phyloP scores from a whole-genome alignment of 495 filamentous ascomycete genomes.

The Talaromyces ruber region DNA sequence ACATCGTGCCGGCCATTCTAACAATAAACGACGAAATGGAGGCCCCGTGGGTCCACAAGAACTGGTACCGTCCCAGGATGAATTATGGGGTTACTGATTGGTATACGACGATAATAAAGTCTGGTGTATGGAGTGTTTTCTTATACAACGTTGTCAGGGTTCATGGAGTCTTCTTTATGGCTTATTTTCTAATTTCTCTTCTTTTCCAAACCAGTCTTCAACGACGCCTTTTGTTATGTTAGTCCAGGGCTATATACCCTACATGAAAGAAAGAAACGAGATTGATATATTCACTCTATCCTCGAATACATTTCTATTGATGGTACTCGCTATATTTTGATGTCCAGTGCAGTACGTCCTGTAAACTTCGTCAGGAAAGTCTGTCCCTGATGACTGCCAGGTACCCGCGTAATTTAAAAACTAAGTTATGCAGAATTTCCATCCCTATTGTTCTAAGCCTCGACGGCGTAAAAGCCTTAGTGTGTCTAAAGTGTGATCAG shows the following conservation, averaged over 20 bases:
- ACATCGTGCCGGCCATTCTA: background rate
- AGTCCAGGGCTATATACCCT: background rate
- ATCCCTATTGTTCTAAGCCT: background rate
- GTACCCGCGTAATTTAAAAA: background rate
- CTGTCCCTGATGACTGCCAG: background rate
- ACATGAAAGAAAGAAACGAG: background rate
- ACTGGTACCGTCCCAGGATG: constrained; percentile 37
- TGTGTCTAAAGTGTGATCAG: background rate
- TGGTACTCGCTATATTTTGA: background rate
- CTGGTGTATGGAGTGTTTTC: background rate
- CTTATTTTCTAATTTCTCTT: background rate
- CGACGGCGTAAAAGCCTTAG: background rate
- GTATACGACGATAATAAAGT: background rate
- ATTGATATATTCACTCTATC: background rate
- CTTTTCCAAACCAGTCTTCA: background rate
- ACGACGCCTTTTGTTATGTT: background rate
- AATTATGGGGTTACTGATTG: constrained; percentile 30
- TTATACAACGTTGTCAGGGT: background rate
- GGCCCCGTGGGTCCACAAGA: constrained; percentile 16
- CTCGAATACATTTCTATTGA: background rate
- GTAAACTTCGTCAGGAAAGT: background rate
- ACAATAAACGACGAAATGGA: constrained; percentile 16
- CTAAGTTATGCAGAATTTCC: background rate
- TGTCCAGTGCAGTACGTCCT: background rate
- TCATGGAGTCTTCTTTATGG: background rate